Percentiles rank a stretch among this genome's conserved stretches.
These are phyloP conservation scores for Cryphonectria carpinicola DNA, from an alignment of 2,329 filamentous ascomycete species.

Conservation along the genomic window DNA sequence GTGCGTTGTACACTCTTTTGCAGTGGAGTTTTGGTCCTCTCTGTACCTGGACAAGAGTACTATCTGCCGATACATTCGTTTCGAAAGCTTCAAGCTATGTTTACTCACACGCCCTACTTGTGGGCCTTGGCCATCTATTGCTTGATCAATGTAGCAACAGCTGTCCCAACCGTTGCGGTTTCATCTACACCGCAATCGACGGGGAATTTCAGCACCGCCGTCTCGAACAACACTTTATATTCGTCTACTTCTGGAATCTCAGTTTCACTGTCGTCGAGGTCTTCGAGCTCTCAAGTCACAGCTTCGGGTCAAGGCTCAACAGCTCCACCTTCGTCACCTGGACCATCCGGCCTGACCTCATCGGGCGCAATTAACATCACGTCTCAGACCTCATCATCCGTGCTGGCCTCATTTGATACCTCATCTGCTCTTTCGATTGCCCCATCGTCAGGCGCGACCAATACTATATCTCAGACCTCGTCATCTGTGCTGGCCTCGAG, in stretches of 20 bases:
- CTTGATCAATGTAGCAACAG: not conserved
- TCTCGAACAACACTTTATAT: not conserved
- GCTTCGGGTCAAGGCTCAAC: not conserved
- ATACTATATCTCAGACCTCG: not conserved
- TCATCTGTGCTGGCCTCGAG: slow-evolving; percentile 6
- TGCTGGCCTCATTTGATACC: not conserved
- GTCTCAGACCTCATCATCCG: not conserved
- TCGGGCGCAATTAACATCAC: not conserved
- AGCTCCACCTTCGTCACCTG: not conserved
- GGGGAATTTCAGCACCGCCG: not conserved
- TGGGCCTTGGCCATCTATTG: not conserved
- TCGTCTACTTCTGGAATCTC: not conserved
- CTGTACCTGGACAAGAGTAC: not conserved
- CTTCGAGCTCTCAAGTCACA: not conserved
- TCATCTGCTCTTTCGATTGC: not conserved
- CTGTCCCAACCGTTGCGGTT: not conserved
- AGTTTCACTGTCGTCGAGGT: no score
- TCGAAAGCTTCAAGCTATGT: not conserved
- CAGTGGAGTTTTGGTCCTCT: not conserved
- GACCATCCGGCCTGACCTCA: not conserved
- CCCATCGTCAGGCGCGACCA: not conserved
- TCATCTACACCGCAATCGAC: not conserved
- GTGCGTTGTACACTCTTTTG: not conserved
- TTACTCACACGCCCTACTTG: not conserved
- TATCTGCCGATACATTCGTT: not conserved